Conservation (phyloP, 805 yeast species). For the Nakazawaea populi region DNA sequence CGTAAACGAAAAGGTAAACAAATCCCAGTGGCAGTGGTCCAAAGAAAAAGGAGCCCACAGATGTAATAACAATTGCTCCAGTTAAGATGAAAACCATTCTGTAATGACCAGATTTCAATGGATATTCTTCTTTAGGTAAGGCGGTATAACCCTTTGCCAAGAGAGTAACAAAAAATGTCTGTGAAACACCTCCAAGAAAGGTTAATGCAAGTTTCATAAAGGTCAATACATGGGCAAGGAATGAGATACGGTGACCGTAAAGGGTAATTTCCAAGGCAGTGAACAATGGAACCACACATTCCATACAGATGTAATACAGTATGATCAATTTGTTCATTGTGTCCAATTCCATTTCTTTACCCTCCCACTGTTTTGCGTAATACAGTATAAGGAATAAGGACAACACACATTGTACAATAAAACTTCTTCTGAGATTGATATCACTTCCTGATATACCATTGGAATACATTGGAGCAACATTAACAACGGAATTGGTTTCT, state of each 20-base stretch:
- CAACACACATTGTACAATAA: not conserved
- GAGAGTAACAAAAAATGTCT: not conserved
- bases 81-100: not conserved
- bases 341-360: conserved; percentile 5
- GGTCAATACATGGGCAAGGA: not conserved
- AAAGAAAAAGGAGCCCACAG: not conserved
- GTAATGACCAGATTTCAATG: conserved; percentile 4
- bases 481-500: not conserved
- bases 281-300: not conserved
- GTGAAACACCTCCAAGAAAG: not conserved
- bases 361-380: conserved; percentile 2
- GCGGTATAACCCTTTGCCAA: conserved; percentile 4
- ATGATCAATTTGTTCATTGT: not conserved
- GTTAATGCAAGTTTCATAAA: not conserved
- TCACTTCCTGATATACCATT: not conserved
- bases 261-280: not conserved
- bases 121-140: conserved; percentile 4
- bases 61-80: not conserved
- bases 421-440: not conserved
- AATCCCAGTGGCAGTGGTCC: not conserved
- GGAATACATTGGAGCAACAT: not conserved
- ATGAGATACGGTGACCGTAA: not conserved
- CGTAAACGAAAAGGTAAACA: not conserved
- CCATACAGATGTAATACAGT: not conserved
- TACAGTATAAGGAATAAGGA: not conserved